A percentile compares a stretch with the other conserved stretches of the same genome.
Conservation (phyloP, 2,329 filamentous ascomycete species). For the Colletotrichum graminicola region DNA sequence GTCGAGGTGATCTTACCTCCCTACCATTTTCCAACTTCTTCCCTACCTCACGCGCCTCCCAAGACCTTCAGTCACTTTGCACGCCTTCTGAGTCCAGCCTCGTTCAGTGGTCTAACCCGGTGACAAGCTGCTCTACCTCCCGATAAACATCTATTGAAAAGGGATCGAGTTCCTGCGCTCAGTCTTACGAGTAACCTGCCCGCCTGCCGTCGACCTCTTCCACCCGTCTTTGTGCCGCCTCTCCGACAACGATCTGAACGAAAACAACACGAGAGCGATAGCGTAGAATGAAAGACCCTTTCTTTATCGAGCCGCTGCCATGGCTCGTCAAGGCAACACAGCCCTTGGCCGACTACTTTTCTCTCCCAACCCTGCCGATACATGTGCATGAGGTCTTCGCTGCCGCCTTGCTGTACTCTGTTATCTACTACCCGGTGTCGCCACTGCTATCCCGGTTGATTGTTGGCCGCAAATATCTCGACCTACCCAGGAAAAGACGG, state of each 20-base stretch:
- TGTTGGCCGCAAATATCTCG: constrained; percentile 73
- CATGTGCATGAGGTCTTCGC: constrained; percentile 83
- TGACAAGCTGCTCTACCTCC: neutral
- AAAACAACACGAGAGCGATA: constrained; percentile 39
- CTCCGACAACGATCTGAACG: neutral
- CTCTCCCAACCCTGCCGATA: constrained; percentile 75
- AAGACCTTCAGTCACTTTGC: constrained; percentile 3
- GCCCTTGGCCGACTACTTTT: constrained; percentile 73
- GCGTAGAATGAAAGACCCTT: constrained; percentile 77
- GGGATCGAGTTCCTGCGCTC: neutral
- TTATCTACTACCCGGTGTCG: constrained; percentile 75
- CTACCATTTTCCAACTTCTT: neutral
- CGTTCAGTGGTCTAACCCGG: neutral
- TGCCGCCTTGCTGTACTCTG: constrained; percentile 75
- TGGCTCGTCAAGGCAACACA: constrained; percentile 68
- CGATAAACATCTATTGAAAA: neutral
- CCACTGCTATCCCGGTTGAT: constrained; percentile 73
- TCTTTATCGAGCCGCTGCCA: constrained; percentile 72
- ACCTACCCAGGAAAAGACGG: constrained; percentile 71
- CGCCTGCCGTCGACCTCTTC: neutral
- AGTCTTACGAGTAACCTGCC: neutral
- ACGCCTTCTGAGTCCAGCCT: constrained; percentile 1
- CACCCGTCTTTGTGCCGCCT: neutral
- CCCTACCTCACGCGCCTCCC: neutral
- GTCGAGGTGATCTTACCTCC: constrained; percentile 1